Base-by-base conservation (phyloP, 2,329 filamentous ascomycete genomes). In the Arthrobotrys sinensis region DNA sequence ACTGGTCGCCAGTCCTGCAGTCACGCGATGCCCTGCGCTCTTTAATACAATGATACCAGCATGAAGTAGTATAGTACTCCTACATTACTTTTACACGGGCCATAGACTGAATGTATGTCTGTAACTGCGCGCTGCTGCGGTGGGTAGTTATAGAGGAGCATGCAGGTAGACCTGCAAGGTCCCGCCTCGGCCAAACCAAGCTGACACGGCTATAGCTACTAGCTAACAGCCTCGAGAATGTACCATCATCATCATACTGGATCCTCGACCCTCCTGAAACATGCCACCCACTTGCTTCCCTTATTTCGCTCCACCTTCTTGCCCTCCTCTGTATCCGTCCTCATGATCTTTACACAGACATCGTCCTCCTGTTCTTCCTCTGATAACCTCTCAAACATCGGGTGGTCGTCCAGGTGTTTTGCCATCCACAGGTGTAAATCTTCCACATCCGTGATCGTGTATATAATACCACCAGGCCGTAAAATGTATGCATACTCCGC, bases 361-460 rank as follows among this genome's bases (percentile, higher is more conserved):
- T 95, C 92, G 34, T 85, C 86, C 73, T 91, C 89, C 81, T 90
- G 87, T 79, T 93, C 91, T 79, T 90, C 89, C 77, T 90, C 89
- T 0, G 87, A 81, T 3, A 97, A 87, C 79, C 93, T 87, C 85
- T 93, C 92, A 84, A 97, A 98, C 57, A 92, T 89, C 14, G 90
- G 90, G 83, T 94, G 92, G 32, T 88, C 89, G 70, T 91, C 89
- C 81, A 98, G 91, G 85, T 97, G 93, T 83, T 89, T 88, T 66
- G 95, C 91, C 91, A 98, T 97, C 95, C 95, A 98, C 81, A 90
- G 85, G 84, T 97, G 93, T 84, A 99, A 86, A 83, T 97, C 94
- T 85, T 97, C 92, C 48, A 99, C 96, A 85, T 99, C 96, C 0
- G 96, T 99, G 82, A 99, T 98, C 0, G 95, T 98, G 84, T 98